Base-by-base conservation (phyloP, 495 filamentous ascomycete species). In the Cairneyella variabilis region DNA sequence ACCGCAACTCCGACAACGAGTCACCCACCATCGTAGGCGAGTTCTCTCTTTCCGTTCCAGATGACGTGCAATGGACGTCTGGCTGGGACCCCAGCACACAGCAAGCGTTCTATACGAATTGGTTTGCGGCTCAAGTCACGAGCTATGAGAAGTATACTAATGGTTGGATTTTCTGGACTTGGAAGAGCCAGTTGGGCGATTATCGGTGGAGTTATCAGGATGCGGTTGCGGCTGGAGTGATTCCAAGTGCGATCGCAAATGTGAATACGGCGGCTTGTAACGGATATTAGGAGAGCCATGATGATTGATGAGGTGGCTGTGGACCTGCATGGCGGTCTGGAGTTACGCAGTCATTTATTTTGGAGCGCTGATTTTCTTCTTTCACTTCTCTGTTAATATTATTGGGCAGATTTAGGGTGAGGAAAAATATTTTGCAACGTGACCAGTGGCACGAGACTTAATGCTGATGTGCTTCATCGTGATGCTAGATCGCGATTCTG, bases 161-260 rank as follows among this genome's bases (percentile, higher is more conserved):
- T 10, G 83, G 83, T 0, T 85, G 83, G 81, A 58, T 83, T 2
- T 85, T 81, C 62, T 86, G 82, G 83, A 69, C 69, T 10, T 84
- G 83, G 83, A 86, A 83, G 69, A 60, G 67, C 10, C 65, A 78
- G 49, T 63, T 77, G 44, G 70, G 75, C 18, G 81, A 85, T 63
- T 83, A 72, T 63, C 66, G 82, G 22, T 84, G 82, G 80, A 72
- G 72, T 27, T 85, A 85, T 60, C 58, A 76, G 51, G 68, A 71
- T 54, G 77, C 74, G 7, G 73, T 78, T 7, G 64, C 67, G 16
- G 75, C 70, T 0, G 73, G 75, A 14, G 71, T 74, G 21, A 77
- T 83, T 43, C 78, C 78, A 0, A 72, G 17, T 14, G 36, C 54
- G 37, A 3, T 37, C 3, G 36, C 20, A 8, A 38, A 41, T 22